Conservation (phyloP, 768 basidiomycete genomes). For the Rhodocollybia butyracea region DNA sequence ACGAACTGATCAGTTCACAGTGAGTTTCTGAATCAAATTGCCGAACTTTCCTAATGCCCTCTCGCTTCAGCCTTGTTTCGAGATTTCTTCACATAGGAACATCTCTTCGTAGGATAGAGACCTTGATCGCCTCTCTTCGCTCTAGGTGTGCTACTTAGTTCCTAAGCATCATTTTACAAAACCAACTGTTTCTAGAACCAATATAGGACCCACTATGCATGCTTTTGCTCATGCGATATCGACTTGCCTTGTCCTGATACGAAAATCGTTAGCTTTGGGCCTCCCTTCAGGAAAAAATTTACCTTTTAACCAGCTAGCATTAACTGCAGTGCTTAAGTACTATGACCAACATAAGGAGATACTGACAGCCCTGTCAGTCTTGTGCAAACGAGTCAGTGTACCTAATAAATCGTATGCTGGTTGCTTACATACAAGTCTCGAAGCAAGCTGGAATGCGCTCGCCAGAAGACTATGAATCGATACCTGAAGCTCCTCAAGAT, state of each 20-base stretch:
- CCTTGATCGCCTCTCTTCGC: conserved; percentile 43
- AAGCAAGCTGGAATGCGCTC: not conserved
- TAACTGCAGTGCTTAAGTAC: conserved; percentile 46
- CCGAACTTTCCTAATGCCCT: not conserved
- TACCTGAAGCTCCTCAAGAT: conserved; percentile 42
- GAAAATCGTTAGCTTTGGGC: conserved; percentile 38
- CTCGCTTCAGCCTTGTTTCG: conserved; percentile 42
- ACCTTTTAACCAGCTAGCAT: conserved; percentile 17
- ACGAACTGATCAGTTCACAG: conserved; percentile 57
- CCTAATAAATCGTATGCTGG: not conserved
- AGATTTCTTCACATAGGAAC: conserved; percentile 71
- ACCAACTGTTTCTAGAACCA: conserved; percentile 21
- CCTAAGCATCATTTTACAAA: conserved; percentile 14
- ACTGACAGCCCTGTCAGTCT: conserved; percentile 46
- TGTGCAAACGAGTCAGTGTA: conserved; percentile 57
- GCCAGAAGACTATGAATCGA: conserved; percentile 37
- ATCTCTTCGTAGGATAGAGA: conserved; percentile 63
- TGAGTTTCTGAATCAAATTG: conserved; percentile 19
- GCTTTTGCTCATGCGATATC: conserved; percentile 67
- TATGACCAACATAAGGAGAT: conserved; percentile 49
- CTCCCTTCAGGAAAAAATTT: conserved; percentile 30
- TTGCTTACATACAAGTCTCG: not conserved
- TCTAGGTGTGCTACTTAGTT: conserved; percentile 35
- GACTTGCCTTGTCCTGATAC: conserved; percentile 47
- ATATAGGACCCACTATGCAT: conserved; percentile 47